Evolutionary conservation across 2,329 filamentous ascomycete genomes (phyloP), one percentile per base, ranked within the genome.

Genomic region (Colletotrichum sp.): DNA sequence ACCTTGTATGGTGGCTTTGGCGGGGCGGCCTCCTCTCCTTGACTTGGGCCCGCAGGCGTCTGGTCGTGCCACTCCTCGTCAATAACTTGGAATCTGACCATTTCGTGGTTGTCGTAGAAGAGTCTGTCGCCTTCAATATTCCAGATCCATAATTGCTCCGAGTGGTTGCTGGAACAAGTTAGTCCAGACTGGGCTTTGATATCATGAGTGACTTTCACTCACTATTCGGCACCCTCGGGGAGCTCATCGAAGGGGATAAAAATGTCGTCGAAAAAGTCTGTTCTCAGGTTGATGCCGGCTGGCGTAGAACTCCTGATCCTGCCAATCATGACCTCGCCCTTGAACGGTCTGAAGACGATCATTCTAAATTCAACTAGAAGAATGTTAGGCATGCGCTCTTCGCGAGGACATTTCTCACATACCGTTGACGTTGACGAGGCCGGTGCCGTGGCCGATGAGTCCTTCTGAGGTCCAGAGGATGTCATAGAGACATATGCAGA

Each of bases 191-290:
- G 28, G 24, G 55, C 55, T 28, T 36, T 52, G 64, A 24, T 48
- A 13, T 30, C 15, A 16, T 36, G 10, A 48, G 26, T 52, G 21
- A 79, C 6, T 24, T 36, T 26, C 30, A 86, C 93, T 86, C 85
- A 96, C 94, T 95, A 98, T 82, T 92, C 90, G 30, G 93, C 92
- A n/a, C 92, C 92, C 32, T 94, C 92, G 52, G 96, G 94, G 6
- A 98, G 89, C 78, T 95, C 92, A 71, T 92, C 90, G 43, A 91
- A 92, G 1, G 91, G 95, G 77, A 99, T 92, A 75, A 95, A 93
- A 36, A 99, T 95, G 78, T 99, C 96, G 80, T 96, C 94, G 80
- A 98, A 99, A 84, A 99, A 99, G 77, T 98, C 95, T 6, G 96
- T 93, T 65, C 93, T 92, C 75, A 99, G 89, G 80, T 93, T 92